These are phyloP conservation scores for Jamesozyma rosinii DNA, from an alignment of 805 yeast genomes.

Conservation along the genomic window DNA sequence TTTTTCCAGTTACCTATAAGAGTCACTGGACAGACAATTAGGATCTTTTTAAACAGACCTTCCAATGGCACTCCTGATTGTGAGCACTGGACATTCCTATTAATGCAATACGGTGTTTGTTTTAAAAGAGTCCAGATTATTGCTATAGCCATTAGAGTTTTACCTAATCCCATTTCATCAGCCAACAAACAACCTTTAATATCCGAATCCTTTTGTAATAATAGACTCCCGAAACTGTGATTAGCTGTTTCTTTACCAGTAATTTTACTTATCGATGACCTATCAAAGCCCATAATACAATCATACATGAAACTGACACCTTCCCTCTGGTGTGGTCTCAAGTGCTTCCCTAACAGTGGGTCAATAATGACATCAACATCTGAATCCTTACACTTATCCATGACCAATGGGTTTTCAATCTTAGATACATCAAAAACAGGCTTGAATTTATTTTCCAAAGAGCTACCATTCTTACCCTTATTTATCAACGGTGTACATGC, in stretches of 20 bases:
- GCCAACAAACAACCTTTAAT: conserved; percentile 73
- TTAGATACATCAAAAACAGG: conserved; percentile 35
- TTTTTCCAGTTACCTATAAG: conserved; percentile 77
- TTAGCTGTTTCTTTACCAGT: not conserved
- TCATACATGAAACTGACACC: conserved; percentile 78
- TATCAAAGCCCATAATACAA: conserved; percentile 64
- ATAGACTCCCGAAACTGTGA: conserved; percentile 6
- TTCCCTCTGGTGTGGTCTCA: conserved; percentile 81
- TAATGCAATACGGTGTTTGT: conserved; percentile 42
- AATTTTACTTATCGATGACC: not conserved
- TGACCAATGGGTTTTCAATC: conserved; percentile 33
- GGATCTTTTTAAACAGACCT: conserved; percentile 43
- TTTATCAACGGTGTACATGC: conserved; percentile 3
- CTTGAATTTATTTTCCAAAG: conserved; percentile 5
- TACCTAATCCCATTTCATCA: conserved; percentile 96
- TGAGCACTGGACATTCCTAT: conserved; percentile 29
- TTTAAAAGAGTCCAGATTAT: conserved; percentile 74
- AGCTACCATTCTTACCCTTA: not conserved
- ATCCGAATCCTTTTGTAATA: conserved; percentile 21
- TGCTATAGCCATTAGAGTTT: conserved; percentile 77
- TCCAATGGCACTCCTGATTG: conserved; percentile 27
- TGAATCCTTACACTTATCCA: conserved; percentile 31
- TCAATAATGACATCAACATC: conserved; percentile 49
- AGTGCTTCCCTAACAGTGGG: conserved; percentile 39
- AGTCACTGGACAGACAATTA: conserved; percentile 89